These are phyloP conservation scores for Vachellia pachyceras DNA, from an alignment of 306 rosid genomes.

Conservation along the genomic window DNA sequence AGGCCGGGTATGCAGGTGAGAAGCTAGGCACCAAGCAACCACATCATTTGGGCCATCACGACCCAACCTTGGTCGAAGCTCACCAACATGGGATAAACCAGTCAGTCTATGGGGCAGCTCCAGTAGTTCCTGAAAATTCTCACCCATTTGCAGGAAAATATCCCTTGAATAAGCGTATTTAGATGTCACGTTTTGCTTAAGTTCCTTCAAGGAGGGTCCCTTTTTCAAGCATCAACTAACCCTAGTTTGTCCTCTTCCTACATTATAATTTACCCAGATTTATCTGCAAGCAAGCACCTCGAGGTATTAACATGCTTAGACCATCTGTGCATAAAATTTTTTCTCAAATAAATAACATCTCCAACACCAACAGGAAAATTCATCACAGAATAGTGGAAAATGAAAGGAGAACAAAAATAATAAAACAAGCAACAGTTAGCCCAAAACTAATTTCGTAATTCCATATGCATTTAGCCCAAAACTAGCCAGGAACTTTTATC, in stretches of 20 bases:
- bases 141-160: constrained; percentile 43
- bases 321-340: neutral
- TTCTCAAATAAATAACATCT: neutral
- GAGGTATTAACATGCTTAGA: constrained; percentile 9
- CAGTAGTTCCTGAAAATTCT: constrained; percentile 1
- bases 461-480: neutral
- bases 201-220: constrained; percentile 1
- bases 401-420: neutral
- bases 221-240: neutral
- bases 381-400: neutral
- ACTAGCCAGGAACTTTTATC: too few relatives aligned
- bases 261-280: constrained; percentile 4
- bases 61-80: constrained; percentile 2
- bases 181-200: neutral
- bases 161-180: constrained; percentile 27
- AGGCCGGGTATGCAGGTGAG: constrained; percentile 64
- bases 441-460: neutral
- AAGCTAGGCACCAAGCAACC: constrained; percentile 43
- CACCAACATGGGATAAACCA: constrained; percentile 26
- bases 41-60: constrained; percentile 5
- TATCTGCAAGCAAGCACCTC: neutral
- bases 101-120: constrained; percentile 21
- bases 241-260: neutral
- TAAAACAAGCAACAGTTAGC: too few relatives aligned
- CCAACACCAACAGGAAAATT: neutral